Conservation (phyloP, 192 early-diverging fungal species). For the Haplosporangium gracile region DNA sequence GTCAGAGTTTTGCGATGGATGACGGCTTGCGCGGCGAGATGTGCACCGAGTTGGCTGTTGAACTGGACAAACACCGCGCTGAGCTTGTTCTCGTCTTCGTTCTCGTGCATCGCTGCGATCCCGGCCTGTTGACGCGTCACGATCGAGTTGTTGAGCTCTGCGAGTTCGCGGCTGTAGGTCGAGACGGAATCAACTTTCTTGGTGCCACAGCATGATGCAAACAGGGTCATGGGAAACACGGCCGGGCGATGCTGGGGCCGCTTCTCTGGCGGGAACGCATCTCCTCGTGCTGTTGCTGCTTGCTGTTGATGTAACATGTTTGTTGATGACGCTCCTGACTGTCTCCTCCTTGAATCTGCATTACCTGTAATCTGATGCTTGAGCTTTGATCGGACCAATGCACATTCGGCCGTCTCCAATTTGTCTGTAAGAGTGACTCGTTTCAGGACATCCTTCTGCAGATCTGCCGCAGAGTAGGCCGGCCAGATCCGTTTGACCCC, state of each 20-base stretch:
- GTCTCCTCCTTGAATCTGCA: neutral
- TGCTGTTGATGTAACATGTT: constrained; percentile 12
- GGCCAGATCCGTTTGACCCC: constrained; percentile 73
- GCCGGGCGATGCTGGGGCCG: constrained; percentile 69
- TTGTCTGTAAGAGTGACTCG: constrained; percentile 59
- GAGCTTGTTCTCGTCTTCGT: constrained; percentile 42
- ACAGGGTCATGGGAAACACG: constrained; percentile 46
- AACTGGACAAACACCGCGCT: constrained; percentile 85
- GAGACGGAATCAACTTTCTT: constrained; percentile 72
- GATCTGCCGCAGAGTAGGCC: constrained; percentile 59
- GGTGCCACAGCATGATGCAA: constrained; percentile 53
- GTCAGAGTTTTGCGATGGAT: constrained; percentile 70
- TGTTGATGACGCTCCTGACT: neutral
- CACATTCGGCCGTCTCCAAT: constrained; percentile 66
- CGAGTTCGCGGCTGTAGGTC: constrained; percentile 55
- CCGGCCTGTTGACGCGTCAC: constrained; percentile 41
- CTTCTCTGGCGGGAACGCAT: constrained; percentile 46
- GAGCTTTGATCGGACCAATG: constrained; percentile 45
- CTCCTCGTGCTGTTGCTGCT: constrained; percentile 10
- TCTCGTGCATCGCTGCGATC: constrained; percentile 29
- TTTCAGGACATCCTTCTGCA: constrained; percentile 61
- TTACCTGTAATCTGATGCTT: constrained; percentile 5
- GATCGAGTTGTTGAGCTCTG: constrained; percentile 60
- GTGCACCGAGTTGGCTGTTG: constrained; percentile 77
- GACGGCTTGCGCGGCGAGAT: constrained; percentile 77